Base-by-base conservation (phyloP, 2,329 filamentous ascomycete species). In the Diaporthe caulivora region DNA sequence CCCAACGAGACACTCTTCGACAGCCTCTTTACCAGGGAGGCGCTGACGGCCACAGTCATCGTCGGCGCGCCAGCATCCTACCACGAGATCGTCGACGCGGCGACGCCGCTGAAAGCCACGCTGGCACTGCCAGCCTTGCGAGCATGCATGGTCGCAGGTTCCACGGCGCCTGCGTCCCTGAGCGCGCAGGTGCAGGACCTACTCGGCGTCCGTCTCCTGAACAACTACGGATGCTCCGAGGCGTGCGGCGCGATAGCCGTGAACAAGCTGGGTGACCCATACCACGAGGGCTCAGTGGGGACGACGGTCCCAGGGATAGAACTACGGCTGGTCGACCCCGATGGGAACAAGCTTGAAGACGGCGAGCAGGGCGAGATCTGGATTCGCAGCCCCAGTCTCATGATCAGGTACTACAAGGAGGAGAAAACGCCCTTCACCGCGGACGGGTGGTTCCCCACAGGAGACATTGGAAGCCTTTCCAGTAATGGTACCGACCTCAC, bases 151-250 rank as follows among this genome's bases (percentile, higher is more conserved):
- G 34, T 60, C 10, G 69, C 55, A 3, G 69, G 69, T n/a, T 21
- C 69, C 3, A 21, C 69, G 1, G 24, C 69, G 0, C 42, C 69
- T 1, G 69, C 69, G 31, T 31, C 15, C 3, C 44, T 71, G 0
- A 71, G 57, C 21, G 57, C 54, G 11, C 69, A 71, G n/a, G 69
- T 71, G 10, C 26, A 71, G 1, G 17, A 40, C 2, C 11, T 71
- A 26, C 34, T 71, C 15, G 47, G 57, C 13, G 44, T 71, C 5
- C 69, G 42, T 6, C 54, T 71, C 1, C 6, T 47, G 2, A 64
- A 54, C 13, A 60, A 71, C 18, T 71, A 71, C 21, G 69, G 69
- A n/a, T 71, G 69, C 24, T 64, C 69, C 1, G 69, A 71, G 24
- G 31, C n/a, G n/a, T 71, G 69, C 24, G 55, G 55, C 2, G 26